Conservation (phyloP, 2,329 filamentous ascomycete genomes). For the Triangularia verruculosa region DNA sequence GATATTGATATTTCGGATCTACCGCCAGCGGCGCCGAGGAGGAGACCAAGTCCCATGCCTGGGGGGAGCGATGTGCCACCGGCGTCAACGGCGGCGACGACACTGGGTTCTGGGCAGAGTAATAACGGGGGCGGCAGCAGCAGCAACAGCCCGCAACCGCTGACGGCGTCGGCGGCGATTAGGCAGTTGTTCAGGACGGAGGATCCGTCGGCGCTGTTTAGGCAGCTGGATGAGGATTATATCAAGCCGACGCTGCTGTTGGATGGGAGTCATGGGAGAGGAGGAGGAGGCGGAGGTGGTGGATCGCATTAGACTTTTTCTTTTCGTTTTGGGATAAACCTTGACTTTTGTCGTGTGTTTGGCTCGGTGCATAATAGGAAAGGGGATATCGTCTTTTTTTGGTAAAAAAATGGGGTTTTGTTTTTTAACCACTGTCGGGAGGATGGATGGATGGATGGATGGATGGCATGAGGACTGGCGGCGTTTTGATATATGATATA, state of each 20-base stretch:
- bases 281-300: constrained; percentile 14
- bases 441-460: neutral
- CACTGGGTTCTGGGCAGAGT: constrained; percentile 17
- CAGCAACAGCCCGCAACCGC: constrained; percentile 36
- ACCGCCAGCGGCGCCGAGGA: constrained; percentile 55
- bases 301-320: constrained; percentile 16
- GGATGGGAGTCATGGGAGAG: constrained; percentile 54
- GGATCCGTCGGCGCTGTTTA: constrained; percentile 86
- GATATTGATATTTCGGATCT: constrained; percentile 67
- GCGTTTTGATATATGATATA: neutral
- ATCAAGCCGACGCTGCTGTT: constrained; percentile 89
- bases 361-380: neutral
- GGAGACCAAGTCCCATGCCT: constrained; percentile 40
- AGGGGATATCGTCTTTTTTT: neutral
- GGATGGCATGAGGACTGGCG: neutral
- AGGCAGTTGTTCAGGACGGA: constrained; percentile 79
- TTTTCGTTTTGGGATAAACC: neutral
- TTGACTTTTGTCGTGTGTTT: neutral
- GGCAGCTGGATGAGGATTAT: constrained; percentile 90
- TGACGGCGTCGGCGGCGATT: constrained; percentile 75
- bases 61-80: neutral
- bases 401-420: too few species aligned
- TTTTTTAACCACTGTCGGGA: too few species aligned
- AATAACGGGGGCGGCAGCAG: constrained; percentile 25
- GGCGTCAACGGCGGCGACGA: constrained; percentile 20